Evolutionary conservation across 2,329 filamentous ascomycete genomes (phyloP), one percentile per base, ranked within the genome.

Genomic region (Leptographium lundbergii): DNA sequence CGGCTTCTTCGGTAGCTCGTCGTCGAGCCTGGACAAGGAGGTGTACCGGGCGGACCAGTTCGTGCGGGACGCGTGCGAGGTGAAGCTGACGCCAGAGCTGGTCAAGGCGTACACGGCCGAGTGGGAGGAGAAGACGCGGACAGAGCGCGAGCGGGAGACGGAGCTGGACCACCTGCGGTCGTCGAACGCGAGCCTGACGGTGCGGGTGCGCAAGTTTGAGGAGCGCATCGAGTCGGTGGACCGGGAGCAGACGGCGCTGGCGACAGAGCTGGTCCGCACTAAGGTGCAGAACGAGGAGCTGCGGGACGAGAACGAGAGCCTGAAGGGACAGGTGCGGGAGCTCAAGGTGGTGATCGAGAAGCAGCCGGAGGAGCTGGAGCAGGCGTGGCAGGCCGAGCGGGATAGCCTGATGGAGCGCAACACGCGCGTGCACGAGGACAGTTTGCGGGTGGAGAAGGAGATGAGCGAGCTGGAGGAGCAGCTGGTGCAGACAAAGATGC

Each of bases 241-340:
- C 68, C 82, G 82, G 50, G 94, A 99, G 71, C 92, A 97, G 70
- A 88, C 96, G 2, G 84, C 88, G 56, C 81, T 97, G 61, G 92
- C 92, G 0, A 96, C 90, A 0, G 90, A 97, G 67, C 78, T 99
- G 51, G 91, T 99, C 39, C 87, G 87, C 64, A 87, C 89, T 50
- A 96, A 97, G 72, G 89, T 99, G 5, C 87, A 95, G 68, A 97
- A 97, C 66, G 88, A 96, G 68, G 87, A 90, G 68, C 76, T 99
- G 47, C 83, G 83, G 53, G 94, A 99, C 67, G 82, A 91, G 70
- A 96, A 96, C 66, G 94, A 99, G 71, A 88, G 84, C 54, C 76
- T 97, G 64, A 88, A 84, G 69, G 85, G 87, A 11, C 90, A 96
- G 70, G 90, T 96, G 24, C 81, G 82, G 59, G 91, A 96, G 72